Percentiles rank a stretch among this genome's conserved stretches.
Evolutionary conservation across 1,139 yeast species (phyloP).

Genomic region (Diutina rugosa): DNA sequence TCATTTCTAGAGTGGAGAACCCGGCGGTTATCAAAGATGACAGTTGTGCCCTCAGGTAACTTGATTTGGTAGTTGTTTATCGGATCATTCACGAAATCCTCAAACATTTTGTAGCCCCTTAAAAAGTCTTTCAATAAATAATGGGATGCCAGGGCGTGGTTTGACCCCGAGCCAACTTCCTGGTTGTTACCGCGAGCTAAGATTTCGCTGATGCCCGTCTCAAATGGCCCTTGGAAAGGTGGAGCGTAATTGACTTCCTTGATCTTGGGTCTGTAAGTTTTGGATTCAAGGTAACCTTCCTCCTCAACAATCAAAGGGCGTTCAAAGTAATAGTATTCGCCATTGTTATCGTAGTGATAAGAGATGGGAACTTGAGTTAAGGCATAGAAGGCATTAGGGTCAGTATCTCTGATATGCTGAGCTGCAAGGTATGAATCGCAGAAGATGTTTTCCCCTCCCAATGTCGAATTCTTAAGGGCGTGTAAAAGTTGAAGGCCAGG

Average conservation of each 20-base stretch:
- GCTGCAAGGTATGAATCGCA: constrained; percentile 71
- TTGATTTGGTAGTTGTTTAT: constrained; percentile 44
- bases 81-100: constrained; percentile 41
- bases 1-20: constrained; percentile 57
- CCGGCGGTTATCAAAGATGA: constrained; percentile 63
- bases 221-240: constrained; percentile 78
- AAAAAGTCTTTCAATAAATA: constrained; percentile 36
- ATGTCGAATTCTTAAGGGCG: constrained; percentile 46
- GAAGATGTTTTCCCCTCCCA: constrained; percentile 63
- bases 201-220: constrained; percentile 9
- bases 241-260: constrained; percentile 67
- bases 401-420: constrained; percentile 34
- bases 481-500: constrained; percentile 74
- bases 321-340: constrained; percentile 49
- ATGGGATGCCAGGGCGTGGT: background rate
- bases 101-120: constrained; percentile 50
- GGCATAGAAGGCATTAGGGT: constrained; percentile 55
- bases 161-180: background rate
- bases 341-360: constrained; percentile 55
- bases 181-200: background rate
- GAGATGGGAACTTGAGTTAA: constrained; percentile 53
- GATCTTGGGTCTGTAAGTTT: constrained; percentile 17
- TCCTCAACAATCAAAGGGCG: constrained; percentile 60
- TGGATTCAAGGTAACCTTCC: constrained; percentile 1
- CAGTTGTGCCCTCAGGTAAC: constrained; percentile 51